Evolutionary conservation across 2,329 filamentous ascomycete genomes (phyloP).

Genomic region (Exophiala alcalophila): DNA sequence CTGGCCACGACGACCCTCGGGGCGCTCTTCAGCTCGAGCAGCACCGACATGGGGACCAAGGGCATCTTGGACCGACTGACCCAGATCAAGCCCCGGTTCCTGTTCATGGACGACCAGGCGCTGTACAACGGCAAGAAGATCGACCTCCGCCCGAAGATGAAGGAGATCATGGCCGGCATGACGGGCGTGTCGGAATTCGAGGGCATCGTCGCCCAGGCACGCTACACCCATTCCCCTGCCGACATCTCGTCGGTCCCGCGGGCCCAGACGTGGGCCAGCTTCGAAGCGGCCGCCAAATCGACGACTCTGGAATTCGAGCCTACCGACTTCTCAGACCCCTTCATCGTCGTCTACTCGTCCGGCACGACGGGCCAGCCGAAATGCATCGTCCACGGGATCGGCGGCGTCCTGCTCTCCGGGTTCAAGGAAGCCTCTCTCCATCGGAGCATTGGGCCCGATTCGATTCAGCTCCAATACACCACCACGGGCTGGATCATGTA

Average conservation of each 20-base stretch:
- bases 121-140: slow-evolving; percentile 75
- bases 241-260: slow-evolving; percentile 56
- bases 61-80: slow-evolving; percentile 71
- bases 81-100: slow-evolving; percentile 71
- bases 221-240: slow-evolving; percentile 56
- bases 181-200: slow-evolving; percentile 58
- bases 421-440: slow-evolving; percentile 62
- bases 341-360: slow-evolving; percentile 72
- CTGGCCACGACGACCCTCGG: slow-evolving; percentile 69
- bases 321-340: slow-evolving; percentile 69
- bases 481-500: slow-evolving; percentile 92
- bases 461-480: slow-evolving; percentile 57
- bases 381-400: slow-evolving; percentile 72
- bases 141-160: slow-evolving; percentile 71
- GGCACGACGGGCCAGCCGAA: slow-evolving; percentile 83
- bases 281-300: slow-evolving; percentile 34
- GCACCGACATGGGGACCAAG: slow-evolving; percentile 79
- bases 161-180: slow-evolving; percentile 63
- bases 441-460: slow-evolving; percentile 44
- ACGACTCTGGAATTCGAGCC: slow-evolving; percentile 36
- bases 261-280: slow-evolving; percentile 41
- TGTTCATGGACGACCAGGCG: slow-evolving; percentile 81
- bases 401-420: slow-evolving; percentile 38
- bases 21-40: slow-evolving; percentile 70
- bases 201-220: slow-evolving; percentile 62